A percentile compares a stretch with the other conserved stretches of the same genome.
These are phyloP conservation scores for Mentha longifolia DNA, from an alignment of 257 asterid species.

Conservation along the genomic window DNA sequence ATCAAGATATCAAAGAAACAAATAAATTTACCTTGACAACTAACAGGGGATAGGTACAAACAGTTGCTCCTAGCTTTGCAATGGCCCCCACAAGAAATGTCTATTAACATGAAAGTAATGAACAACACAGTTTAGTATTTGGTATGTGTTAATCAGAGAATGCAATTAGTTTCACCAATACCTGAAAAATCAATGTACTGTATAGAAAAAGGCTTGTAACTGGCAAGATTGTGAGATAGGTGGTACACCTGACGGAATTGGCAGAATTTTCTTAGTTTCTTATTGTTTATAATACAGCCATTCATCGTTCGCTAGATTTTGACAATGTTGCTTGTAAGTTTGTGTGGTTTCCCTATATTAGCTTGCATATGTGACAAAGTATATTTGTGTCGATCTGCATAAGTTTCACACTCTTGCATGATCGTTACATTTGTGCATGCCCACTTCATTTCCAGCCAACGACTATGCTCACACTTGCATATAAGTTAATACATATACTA, in stretches of 20 bases:
- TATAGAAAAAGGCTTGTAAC: constrained; percentile 17
- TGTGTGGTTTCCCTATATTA: neutral
- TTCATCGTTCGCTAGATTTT: neutral
- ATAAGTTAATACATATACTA: neutral
- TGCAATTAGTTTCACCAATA: constrained; percentile 22
- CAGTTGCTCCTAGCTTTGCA: constrained; percentile 94
- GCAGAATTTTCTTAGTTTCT: neutral
- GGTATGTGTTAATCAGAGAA: constrained; percentile 4
- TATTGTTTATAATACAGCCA: neutral
- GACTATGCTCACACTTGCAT: neutral
- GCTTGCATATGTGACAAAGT: neutral
- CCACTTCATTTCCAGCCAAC: neutral
- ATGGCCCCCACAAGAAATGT: constrained; percentile 77
- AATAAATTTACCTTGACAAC: constrained; percentile 74
- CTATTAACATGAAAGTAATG: constrained; percentile 42
- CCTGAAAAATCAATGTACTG: constrained; percentile 13
- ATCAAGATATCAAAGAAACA: neutral
- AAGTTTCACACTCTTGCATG: neutral
- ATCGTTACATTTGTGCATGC: neutral
- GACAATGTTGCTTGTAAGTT: neutral
- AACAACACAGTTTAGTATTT: neutral
- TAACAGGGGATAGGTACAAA: constrained; percentile 84
- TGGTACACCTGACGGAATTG: neutral
- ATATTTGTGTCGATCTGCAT: neutral
- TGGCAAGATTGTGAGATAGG: neutral